Evolutionary conservation across 805 yeast genomes (phyloP).

Genomic region (Kodamaea neixiangensis): DNA sequence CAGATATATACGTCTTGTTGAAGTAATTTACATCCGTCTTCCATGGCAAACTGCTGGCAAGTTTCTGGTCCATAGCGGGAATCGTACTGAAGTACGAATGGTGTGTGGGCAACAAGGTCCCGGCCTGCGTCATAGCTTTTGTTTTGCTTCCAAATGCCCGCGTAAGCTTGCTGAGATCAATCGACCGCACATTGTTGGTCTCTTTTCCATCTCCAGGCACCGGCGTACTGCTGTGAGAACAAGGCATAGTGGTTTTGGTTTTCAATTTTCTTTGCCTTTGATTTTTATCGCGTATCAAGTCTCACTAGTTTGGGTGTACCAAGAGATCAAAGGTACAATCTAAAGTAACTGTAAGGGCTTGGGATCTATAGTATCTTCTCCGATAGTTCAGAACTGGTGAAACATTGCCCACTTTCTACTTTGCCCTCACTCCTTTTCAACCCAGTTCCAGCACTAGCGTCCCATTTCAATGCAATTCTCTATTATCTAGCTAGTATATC

Average conservation of each 20-base stretch:
- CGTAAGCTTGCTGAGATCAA: neutral
- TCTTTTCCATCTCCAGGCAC: neutral
- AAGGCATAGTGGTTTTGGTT: neutral
- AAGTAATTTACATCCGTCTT: slow-evolving; percentile 58
- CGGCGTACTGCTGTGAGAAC: neutral
- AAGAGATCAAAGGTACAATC: too few relatives aligned
- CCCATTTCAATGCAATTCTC: too few relatives aligned
- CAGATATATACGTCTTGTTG: slow-evolving; percentile 61
- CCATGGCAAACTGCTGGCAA: slow-evolving; percentile 49
- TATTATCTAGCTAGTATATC: neutral
- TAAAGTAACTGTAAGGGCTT: too few relatives aligned
- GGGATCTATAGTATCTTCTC: too few relatives aligned
- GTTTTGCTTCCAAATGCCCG: neutral
- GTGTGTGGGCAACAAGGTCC: neutral
- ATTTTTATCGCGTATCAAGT: neutral
- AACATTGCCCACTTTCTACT: too few relatives aligned
- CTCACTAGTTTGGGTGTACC: too few relatives aligned
- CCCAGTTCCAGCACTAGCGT: too few relatives aligned
- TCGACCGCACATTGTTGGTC: neutral
- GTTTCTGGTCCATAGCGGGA: slow-evolving; percentile 14
- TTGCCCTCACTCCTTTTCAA: too few relatives aligned
- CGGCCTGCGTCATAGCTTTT: neutral
- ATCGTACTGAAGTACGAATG: neutral
- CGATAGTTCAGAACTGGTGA: too few relatives aligned
- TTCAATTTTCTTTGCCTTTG: neutral